Base-by-base conservation (phyloP, 1,284 basidiomycete species). In the Cerrena zonata region DNA sequence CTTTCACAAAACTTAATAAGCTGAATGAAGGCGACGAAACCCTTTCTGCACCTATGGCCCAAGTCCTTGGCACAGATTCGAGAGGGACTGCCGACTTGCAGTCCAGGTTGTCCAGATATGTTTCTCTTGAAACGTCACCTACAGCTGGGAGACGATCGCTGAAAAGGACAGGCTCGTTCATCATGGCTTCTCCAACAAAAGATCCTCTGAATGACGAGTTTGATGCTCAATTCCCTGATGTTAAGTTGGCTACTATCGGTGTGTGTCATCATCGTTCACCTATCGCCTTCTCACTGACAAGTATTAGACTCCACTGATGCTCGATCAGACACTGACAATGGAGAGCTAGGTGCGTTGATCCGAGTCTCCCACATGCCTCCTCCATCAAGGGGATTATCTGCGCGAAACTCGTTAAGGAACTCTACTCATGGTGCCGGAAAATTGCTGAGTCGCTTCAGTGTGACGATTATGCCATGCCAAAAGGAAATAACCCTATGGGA, bases 401-500 rank as follows among this genome's bases (percentile, higher is more conserved):
- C 15, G 30, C 7, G 30, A 15, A 15, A 7, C 30, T 15, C 15
- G 7, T 34, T 15, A 7, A 34, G 30, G 30, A 34, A 7, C 7
- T 34, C 30, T 7, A 15, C 30, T 34, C 30, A 34, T 34, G 15
- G 15, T 34, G 15, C 15, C 30, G 15, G 30, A 15, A 34, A 34
- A 34, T 15, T 34, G 30, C 7, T 15, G 15, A 15, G 24, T 4
- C 41, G 41, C 13, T 42, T 42, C 41, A 24, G 27, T 18, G 41
- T 49, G 15, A 43, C 24, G 5, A 26, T 49, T 25, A 12, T 27
- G 5, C 48, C 48, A 3, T 25, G 13, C 21, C n/a, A 34, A 19
- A 49, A 21, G 30, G 38, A 49, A 18, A 22, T 26, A n/a, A 41
- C 48, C 10, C 15, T 49, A 4, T 49, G 48, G 48, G 48, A 49